Conservation (phyloP, 192 early-diverging fungal species). For the Podila verticillata region DNA sequence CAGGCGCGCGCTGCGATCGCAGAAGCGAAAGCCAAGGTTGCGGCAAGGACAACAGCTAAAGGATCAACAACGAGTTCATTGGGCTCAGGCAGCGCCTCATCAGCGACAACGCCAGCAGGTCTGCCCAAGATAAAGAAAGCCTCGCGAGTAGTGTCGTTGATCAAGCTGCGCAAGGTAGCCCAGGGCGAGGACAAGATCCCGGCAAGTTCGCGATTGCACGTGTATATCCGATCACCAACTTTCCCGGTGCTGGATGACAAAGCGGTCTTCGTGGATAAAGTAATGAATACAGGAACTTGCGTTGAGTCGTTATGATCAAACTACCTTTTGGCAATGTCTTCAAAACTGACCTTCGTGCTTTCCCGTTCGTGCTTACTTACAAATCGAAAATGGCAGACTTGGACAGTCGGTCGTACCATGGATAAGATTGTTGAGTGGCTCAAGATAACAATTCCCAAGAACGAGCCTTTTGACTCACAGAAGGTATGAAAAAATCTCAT, state of each 20-base stretch:
- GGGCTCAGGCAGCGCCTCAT: neutral
- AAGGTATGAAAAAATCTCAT: slow-evolving; percentile 11
- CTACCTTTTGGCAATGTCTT: neutral
- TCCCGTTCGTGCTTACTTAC: neutral
- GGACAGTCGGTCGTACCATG: slow-evolving; percentile 31
- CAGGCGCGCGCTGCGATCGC: slow-evolving; percentile 27
- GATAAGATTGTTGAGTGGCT: slow-evolving; percentile 40
- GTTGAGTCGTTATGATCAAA: neutral
- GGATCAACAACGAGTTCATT: neutral
- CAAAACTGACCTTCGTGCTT: neutral
- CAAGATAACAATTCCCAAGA: slow-evolving; percentile 19
- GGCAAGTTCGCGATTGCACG: slow-evolving; percentile 24
- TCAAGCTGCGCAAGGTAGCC: slow-evolving; percentile 34
- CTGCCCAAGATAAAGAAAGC: slow-evolving; percentile 32
- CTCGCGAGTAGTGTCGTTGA: slow-evolving; percentile 23
- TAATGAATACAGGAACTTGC: neutral
- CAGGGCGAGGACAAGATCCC: slow-evolving; percentile 48
- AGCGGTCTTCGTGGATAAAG: slow-evolving; percentile 34
- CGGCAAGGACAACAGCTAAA: slow-evolving; percentile 4
- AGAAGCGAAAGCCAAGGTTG: slow-evolving; percentile 32
- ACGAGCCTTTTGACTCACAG: slow-evolving; percentile 33
- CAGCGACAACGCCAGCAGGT: neutral
- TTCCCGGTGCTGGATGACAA: slow-evolving; percentile 30
- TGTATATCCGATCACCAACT: slow-evolving; percentile 21
- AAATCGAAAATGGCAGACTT: slow-evolving; percentile 10